Evolutionary conservation across 108 stramenopile genomes (phyloP).

Genomic region (Nitzschia palea): DNA sequence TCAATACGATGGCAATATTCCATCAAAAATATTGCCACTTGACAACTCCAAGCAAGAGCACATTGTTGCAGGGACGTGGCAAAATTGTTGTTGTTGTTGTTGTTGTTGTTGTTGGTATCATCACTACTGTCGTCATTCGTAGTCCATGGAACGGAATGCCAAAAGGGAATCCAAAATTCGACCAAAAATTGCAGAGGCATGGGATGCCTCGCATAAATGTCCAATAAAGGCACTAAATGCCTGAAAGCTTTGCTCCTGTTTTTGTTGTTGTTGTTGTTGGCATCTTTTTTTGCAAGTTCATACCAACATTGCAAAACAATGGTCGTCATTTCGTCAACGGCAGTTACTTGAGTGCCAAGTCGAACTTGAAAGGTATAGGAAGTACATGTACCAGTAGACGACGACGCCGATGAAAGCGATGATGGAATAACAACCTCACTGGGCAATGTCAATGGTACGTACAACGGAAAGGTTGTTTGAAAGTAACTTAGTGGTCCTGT

Average conservation of each 20-base stretch:
- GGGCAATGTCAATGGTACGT: neutral
- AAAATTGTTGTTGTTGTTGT: too few relatives aligned
- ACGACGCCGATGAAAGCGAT: neutral
- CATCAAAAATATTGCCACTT: neutral
- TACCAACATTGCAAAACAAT: constrained; percentile 13
- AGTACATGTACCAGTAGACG: neutral
- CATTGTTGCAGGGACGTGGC: too few relatives aligned
- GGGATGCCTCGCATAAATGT: constrained; percentile 8
- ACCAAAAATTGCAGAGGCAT: constrained; percentile 18
- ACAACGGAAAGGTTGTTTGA: constrained; percentile 6
- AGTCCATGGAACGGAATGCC: neutral
- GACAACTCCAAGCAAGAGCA: constrained; percentile 10
- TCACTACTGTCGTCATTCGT: too few relatives aligned
- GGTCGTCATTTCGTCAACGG: constrained; percentile 6
- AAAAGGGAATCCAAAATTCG: constrained; percentile 15
- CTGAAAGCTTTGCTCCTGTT: neutral
- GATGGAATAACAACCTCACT: neutral
- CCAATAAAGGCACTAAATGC: neutral
- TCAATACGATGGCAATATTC: neutral
- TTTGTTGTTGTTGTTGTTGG: neutral
- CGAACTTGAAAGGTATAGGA: constrained; percentile 1
- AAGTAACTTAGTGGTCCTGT: constrained; percentile 15
- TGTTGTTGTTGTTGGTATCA: too few relatives aligned
- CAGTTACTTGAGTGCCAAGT: constrained; percentile 8
- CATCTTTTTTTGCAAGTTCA: neutral